phyloP scores from a whole-genome alignment of 108 stramenopile species.

The Aurantiochytrium sp. region DNA sequence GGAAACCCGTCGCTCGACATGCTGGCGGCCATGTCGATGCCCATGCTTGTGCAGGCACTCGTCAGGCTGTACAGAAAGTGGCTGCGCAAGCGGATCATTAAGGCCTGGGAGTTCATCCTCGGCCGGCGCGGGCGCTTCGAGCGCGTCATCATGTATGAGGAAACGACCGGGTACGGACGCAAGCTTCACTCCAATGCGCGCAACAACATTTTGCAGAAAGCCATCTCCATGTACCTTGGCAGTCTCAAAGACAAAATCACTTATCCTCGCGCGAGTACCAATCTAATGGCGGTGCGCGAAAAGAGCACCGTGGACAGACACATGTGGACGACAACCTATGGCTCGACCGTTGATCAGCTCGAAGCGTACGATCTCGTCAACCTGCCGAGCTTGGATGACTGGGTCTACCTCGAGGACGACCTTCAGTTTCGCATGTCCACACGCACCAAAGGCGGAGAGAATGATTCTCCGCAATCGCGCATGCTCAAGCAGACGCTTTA shows the following conservation, averaged over 20 bases:
- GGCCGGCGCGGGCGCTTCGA: not conserved
- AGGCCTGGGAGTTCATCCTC: not conserved
- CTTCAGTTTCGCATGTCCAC: conserved; percentile 5
- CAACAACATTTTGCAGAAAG: conserved; percentile 46
- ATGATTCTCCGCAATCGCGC: not conserved
- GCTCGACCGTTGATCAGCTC: conserved; percentile 31
- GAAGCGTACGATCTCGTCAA: conserved; percentile 11
- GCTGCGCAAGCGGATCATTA: not conserved
- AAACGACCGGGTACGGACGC: not conserved
- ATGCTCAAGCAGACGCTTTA: conserved; percentile 6
- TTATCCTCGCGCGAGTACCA: conserved; percentile 18
- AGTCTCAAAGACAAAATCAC: not conserved
- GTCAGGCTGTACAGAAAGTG: not conserved
- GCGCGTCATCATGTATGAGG: not conserved
- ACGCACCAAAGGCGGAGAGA: not conserved
- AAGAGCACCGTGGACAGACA: conserved; percentile 6
- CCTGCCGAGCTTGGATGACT: not conserved
- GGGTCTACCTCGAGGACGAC: conserved; percentile 18
- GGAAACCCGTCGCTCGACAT: not conserved
- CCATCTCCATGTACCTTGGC: conserved; percentile 25
- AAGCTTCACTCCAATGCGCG: not conserved
- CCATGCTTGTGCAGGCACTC: not conserved
- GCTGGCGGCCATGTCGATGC: not conserved
- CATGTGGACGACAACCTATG: conserved; percentile 14
- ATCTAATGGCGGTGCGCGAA: conserved; percentile 29